Conservation (phyloP, 139 green algal genomes). For the Chlorella sp. region DNA sequence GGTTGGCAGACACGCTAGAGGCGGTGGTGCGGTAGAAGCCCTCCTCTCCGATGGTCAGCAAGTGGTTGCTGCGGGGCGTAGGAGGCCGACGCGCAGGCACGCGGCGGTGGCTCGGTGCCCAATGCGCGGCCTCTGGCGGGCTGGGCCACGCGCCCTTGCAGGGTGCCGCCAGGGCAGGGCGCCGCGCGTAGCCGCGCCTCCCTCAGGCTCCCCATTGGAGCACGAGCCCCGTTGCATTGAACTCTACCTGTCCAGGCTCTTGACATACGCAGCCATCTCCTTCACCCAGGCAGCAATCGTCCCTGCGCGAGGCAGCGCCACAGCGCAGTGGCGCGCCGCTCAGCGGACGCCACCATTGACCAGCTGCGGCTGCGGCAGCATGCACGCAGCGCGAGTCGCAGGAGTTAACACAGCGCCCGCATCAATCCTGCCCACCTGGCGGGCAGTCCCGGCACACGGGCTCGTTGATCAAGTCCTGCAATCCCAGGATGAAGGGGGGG, state of each 20-base stretch:
- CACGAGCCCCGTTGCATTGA: too few relatives aligned
- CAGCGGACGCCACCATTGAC: neutral
- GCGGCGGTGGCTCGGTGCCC: too few relatives aligned
- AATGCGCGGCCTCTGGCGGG: too few relatives aligned
- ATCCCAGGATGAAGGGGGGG: too few relatives aligned
- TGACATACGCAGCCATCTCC: conserved; percentile 52
- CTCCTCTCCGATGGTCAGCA: conserved; percentile 46
- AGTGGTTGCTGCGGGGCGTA: too few relatives aligned
- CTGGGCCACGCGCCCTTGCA: too few relatives aligned
- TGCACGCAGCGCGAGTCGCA: neutral
- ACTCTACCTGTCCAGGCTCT: conserved; percentile 38
- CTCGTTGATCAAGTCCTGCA: conserved; percentile 87
- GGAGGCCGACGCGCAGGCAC: too few relatives aligned
- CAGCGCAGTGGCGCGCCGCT: neutral
- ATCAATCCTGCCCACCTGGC: neutral
- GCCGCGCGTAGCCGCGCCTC: too few relatives aligned
- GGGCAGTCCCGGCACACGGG: conserved; percentile 38
- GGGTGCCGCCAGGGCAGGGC: too few relatives aligned
- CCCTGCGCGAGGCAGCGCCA: neutral
- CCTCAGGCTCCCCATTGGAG: too few relatives aligned
- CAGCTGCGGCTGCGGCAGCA: conserved; percentile 8
- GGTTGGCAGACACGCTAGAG: conserved; percentile 28
- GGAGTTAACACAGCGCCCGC: neutral
- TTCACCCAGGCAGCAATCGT: conserved; percentile 43
- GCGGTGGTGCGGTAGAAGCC: conserved; percentile 35